Base-by-base conservation (phyloP, 2,329 filamentous ascomycete genomes). In the Trichoderma sp. region DNA sequence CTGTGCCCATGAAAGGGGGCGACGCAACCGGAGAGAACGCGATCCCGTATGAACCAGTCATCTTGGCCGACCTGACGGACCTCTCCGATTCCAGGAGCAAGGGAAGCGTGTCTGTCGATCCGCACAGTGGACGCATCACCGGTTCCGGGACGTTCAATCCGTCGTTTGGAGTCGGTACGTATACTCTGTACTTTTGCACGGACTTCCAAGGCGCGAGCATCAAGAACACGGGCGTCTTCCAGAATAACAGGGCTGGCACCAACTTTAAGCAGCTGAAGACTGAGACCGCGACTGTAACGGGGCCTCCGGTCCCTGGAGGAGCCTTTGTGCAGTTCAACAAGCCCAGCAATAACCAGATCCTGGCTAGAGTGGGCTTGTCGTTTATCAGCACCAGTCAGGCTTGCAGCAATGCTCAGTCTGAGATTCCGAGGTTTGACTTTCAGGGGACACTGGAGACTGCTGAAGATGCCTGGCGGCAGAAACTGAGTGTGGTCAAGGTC, bases 351-450 rank as follows among this genome's bases (percentile, higher is more conserved):
- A 79, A 81, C 19, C 79, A 81, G 19, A 82, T 92, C 26, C 71
- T 86, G 21, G 88, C 83, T 14, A 82, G 90, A n/a, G 89, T 92
- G 15, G 90, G 90, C 0, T 74, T 92, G 9, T 92, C 89, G 41
- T 92, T 92, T 70, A 85, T 92, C 30, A 88, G 84, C 66, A 78
- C 82, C 1, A 81, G 85, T 1, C 83, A 89, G 74, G 90, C 90
- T 7, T 93, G 90, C 70, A 72, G 77, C n/a, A 91, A 89, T 72
- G 90, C 88, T 0, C 88, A 92, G 74, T 78, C 72, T 0, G 90
- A 93, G 72, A 88, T 92, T 12, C 84, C 88, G 0, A 78, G 85
- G 5, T 90, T 86, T 65, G 83, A 87, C 68, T 92, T 93, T 71
- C 80, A 85, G 0, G 75, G 74, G 3, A 82, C 85, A 0, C 81